phyloP scores from a whole-genome alignment of 2,329 filamentous ascomycete species.

The Fusarium fracticaudum region DNA sequence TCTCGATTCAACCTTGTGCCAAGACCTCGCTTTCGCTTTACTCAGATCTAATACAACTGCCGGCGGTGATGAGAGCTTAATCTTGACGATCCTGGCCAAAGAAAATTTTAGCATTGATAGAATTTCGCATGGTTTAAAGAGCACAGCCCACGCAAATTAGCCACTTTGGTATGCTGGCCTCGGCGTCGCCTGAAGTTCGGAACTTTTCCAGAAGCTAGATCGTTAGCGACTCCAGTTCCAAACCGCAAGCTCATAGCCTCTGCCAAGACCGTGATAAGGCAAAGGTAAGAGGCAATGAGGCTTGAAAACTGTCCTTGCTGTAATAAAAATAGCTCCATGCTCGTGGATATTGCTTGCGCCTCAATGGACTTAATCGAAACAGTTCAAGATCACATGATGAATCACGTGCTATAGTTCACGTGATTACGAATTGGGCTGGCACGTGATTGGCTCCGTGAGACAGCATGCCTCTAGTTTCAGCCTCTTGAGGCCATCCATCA shows the following conservation, averaged over 20 bases:
- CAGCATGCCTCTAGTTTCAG: slow-evolving; percentile 35
- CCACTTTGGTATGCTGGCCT: not conserved
- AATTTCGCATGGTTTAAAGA: not conserved
- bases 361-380: not conserved
- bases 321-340: slow-evolving; percentile 12
- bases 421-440: rapidly evolving
- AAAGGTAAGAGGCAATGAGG: not conserved
- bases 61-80: not conserved
- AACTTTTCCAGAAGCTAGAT: slow-evolving; percentile 11
- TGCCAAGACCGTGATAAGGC: not conserved
- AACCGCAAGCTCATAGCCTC: slow-evolving; percentile 7
- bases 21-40: not conserved
- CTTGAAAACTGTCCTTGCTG: not conserved
- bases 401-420: not conserved
- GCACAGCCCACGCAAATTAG: slow-evolving; percentile 10
- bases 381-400: rapidly evolving
- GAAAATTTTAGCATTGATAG: not conserved
- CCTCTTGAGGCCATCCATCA: slow-evolving; percentile 36
- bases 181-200: not conserved
- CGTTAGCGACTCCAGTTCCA: slow-evolving; percentile 1
- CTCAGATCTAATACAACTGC: not conserved
- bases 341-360: not conserved
- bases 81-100: not conserved
- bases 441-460: slow-evolving; percentile 29
- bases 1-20: not conserved